Conservation (phyloP, 1,284 basidiomycete genomes). For the Ceratobasidium sp. region DNA sequence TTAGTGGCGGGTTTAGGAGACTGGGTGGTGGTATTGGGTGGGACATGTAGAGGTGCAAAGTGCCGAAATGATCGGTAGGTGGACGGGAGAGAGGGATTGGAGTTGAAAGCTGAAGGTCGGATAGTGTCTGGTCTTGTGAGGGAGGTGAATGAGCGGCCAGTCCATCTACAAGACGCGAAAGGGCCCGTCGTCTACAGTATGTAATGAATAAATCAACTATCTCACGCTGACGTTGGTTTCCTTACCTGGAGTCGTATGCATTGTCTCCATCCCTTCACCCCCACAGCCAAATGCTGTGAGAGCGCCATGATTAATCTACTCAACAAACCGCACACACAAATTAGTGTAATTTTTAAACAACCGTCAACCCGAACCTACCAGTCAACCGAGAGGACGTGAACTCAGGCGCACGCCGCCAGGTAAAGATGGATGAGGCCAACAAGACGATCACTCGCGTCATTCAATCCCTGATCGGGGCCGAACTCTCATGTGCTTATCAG, state of each 20-base stretch:
- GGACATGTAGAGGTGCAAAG: not conserved
- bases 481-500: too few relatives aligned
- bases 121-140: not conserved
- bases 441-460: conserved; percentile 32
- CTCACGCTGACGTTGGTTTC: not conserved
- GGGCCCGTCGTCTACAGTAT: not conserved
- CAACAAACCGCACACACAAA: not conserved
- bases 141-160: not conserved
- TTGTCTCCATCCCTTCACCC: conserved; percentile 30
- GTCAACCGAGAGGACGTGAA: not conserved
- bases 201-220: not conserved
- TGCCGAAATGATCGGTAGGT: conserved; percentile 1
- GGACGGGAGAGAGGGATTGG: too few relatives aligned
- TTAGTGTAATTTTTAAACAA: not conserved
- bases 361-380: not conserved
- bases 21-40: not conserved
- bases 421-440: not conserved
- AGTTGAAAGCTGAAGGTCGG: conserved; percentile 14
- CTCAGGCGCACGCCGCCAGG: too few relatives aligned
- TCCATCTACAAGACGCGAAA: not conserved
- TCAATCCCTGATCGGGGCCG: too few relatives aligned
- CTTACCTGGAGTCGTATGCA: conserved; percentile 10
- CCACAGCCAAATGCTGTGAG: conserved; percentile 38
- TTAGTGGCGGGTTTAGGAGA: not conserved
- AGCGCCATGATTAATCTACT: conserved; percentile 21